phyloP scores from a whole-genome alignment of 2,329 filamentous ascomycete species.

The Macrophomina pseudophaseolina region DNA sequence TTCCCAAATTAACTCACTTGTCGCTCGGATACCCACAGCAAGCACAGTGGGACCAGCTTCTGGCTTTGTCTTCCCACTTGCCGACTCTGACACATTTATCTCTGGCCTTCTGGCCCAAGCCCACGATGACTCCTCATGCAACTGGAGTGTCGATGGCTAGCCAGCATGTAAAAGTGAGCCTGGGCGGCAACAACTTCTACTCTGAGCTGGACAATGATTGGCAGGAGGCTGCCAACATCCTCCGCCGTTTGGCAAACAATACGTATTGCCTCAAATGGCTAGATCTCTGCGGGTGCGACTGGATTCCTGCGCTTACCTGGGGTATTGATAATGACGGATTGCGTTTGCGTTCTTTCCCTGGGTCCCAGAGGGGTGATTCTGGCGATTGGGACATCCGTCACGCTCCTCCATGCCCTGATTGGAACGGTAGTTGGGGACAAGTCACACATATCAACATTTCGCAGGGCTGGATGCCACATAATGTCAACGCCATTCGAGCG shows the following conservation, averaged over 20 bases:
- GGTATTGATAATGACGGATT: constrained; percentile 27
- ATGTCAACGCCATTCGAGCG: constrained; percentile 36
- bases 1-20: constrained; percentile 61
- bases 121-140: constrained; percentile 62
- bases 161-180: constrained; percentile 49
- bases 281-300: constrained; percentile 66
- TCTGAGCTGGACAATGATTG: constrained; percentile 59
- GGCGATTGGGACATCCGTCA: constrained; percentile 15
- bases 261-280: constrained; percentile 66
- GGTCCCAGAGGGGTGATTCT: not conserved
- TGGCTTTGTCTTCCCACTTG: constrained; percentile 58
- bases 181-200: constrained; percentile 60
- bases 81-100: constrained; percentile 67
- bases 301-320: constrained; percentile 60
- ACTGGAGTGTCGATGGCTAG: constrained; percentile 51
- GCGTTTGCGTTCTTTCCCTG: constrained; percentile 10
- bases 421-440: constrained; percentile 51
- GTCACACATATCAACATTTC: constrained; percentile 48
- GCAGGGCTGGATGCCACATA: constrained; percentile 52
- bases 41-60: constrained; percentile 61
- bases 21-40: constrained; percentile 60
- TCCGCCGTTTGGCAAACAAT: constrained; percentile 60
- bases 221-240: constrained; percentile 60
- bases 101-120: constrained; percentile 66
- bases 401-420: constrained; percentile 38